Evolutionary conservation across 108 stramenopile species (phyloP), one percentile per base, ranked within the genome.

Genomic region (Skeletonema potamos): DNA sequence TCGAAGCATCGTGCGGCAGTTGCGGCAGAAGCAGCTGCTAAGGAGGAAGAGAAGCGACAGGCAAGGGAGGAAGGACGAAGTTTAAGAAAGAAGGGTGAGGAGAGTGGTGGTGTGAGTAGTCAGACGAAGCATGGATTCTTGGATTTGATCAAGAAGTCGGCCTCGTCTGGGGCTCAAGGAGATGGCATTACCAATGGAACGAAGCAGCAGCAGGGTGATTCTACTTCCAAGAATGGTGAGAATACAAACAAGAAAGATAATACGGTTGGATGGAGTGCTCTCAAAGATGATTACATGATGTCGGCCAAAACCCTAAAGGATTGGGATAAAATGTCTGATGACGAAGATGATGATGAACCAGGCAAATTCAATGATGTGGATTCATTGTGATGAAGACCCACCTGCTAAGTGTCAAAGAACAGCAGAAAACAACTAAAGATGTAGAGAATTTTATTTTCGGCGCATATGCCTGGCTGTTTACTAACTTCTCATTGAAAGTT

Each of bases 221-320:
- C n/a, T 27, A 20, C 43, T 18, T 29, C 12, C 34, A 62, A 60
- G 58, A 62, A 55, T 64, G 64, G 67, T 29, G 58, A 54, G 12
- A 34, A 27, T 20, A 29, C 44, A 26, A 9, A 27, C 54, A 66
- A 22, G 56, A 84, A 37, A 39, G 64, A 12, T 43, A 62, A 57
- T 2, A 62, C 80, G 20, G 55, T 41, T 29, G 77, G 86, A 62
- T 93, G 92, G 92, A 89, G 78, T 71, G 92, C 92, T n/a, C 70
- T 91, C 30, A 83, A 91, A 57, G 92, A 93, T 78, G 90, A 93
- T 72, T 90, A 80, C 62, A 81, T 92, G 86, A 82, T 92, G 73
- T 80, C 84, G 54, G 73, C 87, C 27, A 90, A 87, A 65, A n/a
- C n/a, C n/a, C 54, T 78, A 32, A 77, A 87, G 84, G 87, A 90